Evolutionary conservation across 805 yeast genomes (phyloP).

Genomic region (Ogataea polymorpha): DNA sequence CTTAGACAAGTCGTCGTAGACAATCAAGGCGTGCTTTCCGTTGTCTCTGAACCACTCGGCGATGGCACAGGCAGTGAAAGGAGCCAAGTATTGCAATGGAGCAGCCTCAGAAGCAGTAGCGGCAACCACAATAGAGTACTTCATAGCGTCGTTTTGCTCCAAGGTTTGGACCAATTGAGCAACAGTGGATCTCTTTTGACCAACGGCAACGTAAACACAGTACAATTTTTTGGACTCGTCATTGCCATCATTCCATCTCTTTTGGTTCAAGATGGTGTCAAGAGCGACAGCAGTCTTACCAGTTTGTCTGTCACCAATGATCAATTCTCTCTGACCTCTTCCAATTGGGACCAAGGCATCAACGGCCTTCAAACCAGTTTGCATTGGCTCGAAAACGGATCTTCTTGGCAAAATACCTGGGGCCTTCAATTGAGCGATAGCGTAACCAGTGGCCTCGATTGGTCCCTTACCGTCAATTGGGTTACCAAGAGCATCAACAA

Average conservation of each 20-base stretch:
- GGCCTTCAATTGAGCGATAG: slow-evolving; percentile 99
- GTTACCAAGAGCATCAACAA: slow-evolving; percentile 98
- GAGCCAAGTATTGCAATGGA: slow-evolving; percentile 99
- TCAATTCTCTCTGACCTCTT: slow-evolving; percentile 99
- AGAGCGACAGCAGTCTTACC: slow-evolving; percentile 99
- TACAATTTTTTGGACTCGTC: slow-evolving; percentile 97
- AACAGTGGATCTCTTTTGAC: slow-evolving; percentile 99
- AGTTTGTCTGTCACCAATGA: slow-evolving; percentile 99
- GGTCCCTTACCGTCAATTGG: slow-evolving; percentile 99
- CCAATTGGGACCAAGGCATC: slow-evolving; percentile 99
- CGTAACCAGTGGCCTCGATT: slow-evolving; percentile 73
- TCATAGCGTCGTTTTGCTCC: slow-evolving; percentile 96
- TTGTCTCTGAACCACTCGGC: slow-evolving; percentile 99
- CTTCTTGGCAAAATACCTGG: slow-evolving; percentile 99
- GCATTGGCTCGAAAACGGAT: slow-evolving; percentile 98
- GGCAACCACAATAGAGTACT: slow-evolving; percentile 96
- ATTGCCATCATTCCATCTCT: slow-evolving; percentile 93
- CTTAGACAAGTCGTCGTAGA: slow-evolving; percentile 97
- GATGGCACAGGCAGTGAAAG: slow-evolving; percentile 99
- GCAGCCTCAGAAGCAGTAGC: slow-evolving; percentile 99
- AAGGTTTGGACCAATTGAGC: slow-evolving; percentile 99
- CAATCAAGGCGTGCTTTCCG: slow-evolving; percentile 94
- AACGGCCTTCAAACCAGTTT: slow-evolving; percentile 98
- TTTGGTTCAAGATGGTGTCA: slow-evolving; percentile 98
- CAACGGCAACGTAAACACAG: slow-evolving; percentile 99